Base-by-base conservation (phyloP, 2,329 filamentous ascomycete species). In the Aspergillus pseudoviridinutans region DNA sequence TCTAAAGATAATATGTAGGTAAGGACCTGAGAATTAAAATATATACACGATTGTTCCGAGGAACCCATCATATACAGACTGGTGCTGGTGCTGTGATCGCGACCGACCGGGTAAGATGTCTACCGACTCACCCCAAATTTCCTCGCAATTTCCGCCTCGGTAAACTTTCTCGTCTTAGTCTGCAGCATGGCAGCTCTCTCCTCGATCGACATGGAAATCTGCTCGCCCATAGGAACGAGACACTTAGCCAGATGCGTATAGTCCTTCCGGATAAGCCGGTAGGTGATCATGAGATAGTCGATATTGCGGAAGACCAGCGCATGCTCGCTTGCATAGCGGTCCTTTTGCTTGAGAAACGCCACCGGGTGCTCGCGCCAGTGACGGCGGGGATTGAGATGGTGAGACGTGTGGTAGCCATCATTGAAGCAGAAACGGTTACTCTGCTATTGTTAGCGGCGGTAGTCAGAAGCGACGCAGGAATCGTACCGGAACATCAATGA, bases 341-440 rank as follows among this genome's bases (percentile, higher is more conserved):
- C 75, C 73, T 91, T 91, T 49, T 85, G 83, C 64, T 86, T 81
- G 1, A 92, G 76, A 73, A 93, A 91, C 6, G 88, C 84, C 12
- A 85, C 79, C 0, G 90, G 90, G 65, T 92, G 90, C 22, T 92
- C 88, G 57, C 90, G 86, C 90, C 90, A 93, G 76, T 92, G 90
- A 1, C 90, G 84, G 28, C 58, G 59, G 2, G 64, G 64, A 49
- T 67, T 58, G 7, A 67, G 55, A 41, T 67, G 64, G 50, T 67
- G 64, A 8, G 88, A 90, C 6, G 88, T 92, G 74, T 92, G 89
- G 72, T 91, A 92, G 62, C 89, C 89, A 66, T 92, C 89, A 65
- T 92, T 92, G 81, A 87, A 92, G 76, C 88, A 92, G 73, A 87
- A 87, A 38, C 90, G 87, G 72, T 92, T 92, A 74, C 86, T 90